These are phyloP conservation scores for Sungouiozyma ichnusensis DNA, from an alignment of 805 yeast genomes.

Conservation along the genomic window DNA sequence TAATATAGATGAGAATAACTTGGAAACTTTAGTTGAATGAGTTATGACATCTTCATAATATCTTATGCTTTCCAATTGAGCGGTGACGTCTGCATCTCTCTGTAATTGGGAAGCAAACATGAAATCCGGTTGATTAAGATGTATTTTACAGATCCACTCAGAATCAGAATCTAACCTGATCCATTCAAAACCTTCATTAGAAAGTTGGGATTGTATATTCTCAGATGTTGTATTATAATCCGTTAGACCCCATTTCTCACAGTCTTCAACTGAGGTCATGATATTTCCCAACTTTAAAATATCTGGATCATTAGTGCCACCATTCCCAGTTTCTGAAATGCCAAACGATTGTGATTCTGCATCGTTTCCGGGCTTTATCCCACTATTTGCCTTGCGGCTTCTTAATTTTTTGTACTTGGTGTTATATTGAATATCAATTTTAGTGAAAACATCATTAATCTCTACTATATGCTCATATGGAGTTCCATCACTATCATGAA, in stretches of 20 bases:
- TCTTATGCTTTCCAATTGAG: slow-evolving; percentile 75
- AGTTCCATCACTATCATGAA: slow-evolving; percentile 97
- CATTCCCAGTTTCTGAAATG: slow-evolving; percentile 8
- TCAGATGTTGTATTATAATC: slow-evolving; percentile 51
- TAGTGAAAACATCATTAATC: slow-evolving; percentile 72
- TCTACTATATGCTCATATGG: slow-evolving; percentile 97
- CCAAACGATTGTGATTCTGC: slow-evolving; percentile 12
- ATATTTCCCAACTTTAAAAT: slow-evolving; percentile 56
- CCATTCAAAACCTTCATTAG: slow-evolving; percentile 93
- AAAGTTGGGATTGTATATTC: slow-evolving; percentile 22
- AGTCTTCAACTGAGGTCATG: slow-evolving; percentile 48
- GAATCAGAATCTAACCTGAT: slow-evolving; percentile 93
- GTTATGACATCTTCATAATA: slow-evolving; percentile 47
- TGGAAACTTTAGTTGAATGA: slow-evolving; percentile 40
- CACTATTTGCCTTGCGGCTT: slow-evolving; percentile 37
- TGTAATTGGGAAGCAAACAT: slow-evolving; percentile 91
- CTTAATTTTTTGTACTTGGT: slow-evolving; percentile 81
- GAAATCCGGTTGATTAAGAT: slow-evolving; percentile 82
- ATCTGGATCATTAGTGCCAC: slow-evolving; percentile 3
- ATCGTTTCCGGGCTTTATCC: slow-evolving; percentile 30
- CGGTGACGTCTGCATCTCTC: slow-evolving; percentile 93
- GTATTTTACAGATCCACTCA: slow-evolving; percentile 85
- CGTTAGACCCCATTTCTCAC: slow-evolving; percentile 58
- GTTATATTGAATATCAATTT: slow-evolving; percentile 88
- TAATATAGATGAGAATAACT: slow-evolving; percentile 64